Base-by-base conservation (phyloP, 1,284 basidiomycete genomes). In the Xerocomus minutiporus region DNA sequence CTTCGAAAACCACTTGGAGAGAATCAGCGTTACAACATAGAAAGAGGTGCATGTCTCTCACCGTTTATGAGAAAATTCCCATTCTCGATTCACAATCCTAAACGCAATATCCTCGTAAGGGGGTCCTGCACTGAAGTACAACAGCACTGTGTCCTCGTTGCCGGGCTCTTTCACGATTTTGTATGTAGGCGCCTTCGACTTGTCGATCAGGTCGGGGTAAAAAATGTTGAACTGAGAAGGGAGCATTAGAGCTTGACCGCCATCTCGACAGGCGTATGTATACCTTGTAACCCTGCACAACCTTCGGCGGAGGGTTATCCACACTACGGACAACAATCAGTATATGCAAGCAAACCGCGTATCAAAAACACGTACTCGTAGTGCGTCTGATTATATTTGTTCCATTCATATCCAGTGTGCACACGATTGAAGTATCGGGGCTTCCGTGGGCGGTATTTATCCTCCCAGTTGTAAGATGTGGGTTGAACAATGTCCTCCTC, bases 351-450 rank as follows among this genome's bases (percentile, higher is more conserved):
- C 6, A 31, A 31, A 31, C 29, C 29, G 11, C 9, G 5, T 31
- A 40, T 42, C n/a, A n/a, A 45, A 40, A 56, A 42, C 3, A 83
- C 85, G 58, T 75, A 94, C 92, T 98, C 95, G 69, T 98, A 98
- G 72, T 97, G 94, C 5, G 94, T 97, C 70, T 97, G 94, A 68
- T 97, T 97, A 73, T 97, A 97, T 76, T 97, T 96, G 77, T 97
- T 99, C 97, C 97, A 99, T 70, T 99, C 97, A 69, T 96, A 99
- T n/a, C 97, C 97, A n/a, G 97, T 99, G 66, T 98, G 94, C 32
- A 99, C 96, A 55, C 96, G 88, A 71, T 99, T 99, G 76, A 99
- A 98, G 78, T 97, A 99, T 59, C 96, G 81, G 36, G 97, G 97
- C 70, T 99, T 99, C 44, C 97, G 81, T n/a, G 97, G 95, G 29